Base-by-base conservation (phyloP, 2,329 filamentous ascomycete species). In the Penicillium sp. region DNA sequence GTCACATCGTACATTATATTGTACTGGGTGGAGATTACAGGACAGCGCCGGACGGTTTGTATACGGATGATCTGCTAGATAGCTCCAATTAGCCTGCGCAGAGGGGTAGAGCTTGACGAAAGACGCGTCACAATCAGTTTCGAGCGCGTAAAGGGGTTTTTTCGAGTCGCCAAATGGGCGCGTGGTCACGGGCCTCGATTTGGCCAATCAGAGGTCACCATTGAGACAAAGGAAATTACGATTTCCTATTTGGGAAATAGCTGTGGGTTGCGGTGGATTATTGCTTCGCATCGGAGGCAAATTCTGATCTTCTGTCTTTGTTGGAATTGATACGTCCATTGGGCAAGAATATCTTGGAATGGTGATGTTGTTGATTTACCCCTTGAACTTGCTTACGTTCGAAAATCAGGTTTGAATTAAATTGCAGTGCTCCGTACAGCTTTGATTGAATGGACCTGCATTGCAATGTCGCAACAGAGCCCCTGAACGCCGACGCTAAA, bases 111-210 rank as follows among this genome's bases (percentile, higher is more conserved):
- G 17, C n/a, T 25, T n/a, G 8, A 29, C 6, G 4, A 41, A 47
- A 42, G 52, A 65, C 57, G 61, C 61, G 67, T 67, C 59, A 62
- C 61, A 58, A 64, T 56, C 6, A 57, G 58, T 61, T 60, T 62
- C 53, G 66, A 63, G 71, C 72, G 72, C 72, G 72, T 73, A 72
- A 69, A 70, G 67, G 67, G 64, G 65, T 62, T 66, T 61, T 62
- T 48, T 35, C 27, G 43, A 47, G 69, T 73, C 72, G 70, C 72
- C 70, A 75, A 74, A 75, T 70, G 57, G 59, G 54, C 73, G 66
- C 73, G 73, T 60, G 53, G 64, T 75, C 73, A 75, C 72, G 71
- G 64, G 72, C 62, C 29, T 49, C 41, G 41, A 53, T 19, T 2
- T 10, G 23, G 12, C 68, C 68, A 72, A 70, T 71, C 17, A 65